Percentiles rank a stretch among this genome's conserved stretches.
Conservation (phyloP, 345 rosid genomes). For the Eucalyptus grandis region DNA sequence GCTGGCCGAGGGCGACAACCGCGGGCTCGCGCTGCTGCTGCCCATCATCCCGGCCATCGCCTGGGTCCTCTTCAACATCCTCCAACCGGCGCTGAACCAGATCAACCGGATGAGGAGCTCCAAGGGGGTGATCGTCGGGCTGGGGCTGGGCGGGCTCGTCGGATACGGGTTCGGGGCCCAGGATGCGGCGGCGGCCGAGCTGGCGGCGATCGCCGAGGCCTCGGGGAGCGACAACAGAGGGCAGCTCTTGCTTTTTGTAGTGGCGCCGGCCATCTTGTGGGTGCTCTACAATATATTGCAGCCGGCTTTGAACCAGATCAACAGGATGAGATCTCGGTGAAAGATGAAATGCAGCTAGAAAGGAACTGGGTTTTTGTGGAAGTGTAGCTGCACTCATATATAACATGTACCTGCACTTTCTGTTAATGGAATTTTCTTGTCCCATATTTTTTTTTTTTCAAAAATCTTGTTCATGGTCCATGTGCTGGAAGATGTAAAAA, state of each 20-base stretch:
- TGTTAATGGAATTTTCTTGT: constrained; percentile 2
- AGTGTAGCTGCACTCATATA: not conserved
- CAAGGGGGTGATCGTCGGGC: constrained; percentile 57
- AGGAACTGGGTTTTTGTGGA: not conserved
- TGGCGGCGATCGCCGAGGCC: constrained; percentile 34
- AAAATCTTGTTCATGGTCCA: not conserved
- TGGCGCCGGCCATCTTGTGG: constrained; percentile 87
- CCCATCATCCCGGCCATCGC: constrained; percentile 79
- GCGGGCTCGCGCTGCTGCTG: constrained; percentile 74
- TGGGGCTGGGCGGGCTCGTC: constrained; percentile 72
- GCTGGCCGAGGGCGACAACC: constrained; percentile 70
- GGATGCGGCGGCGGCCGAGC: constrained; percentile 31
- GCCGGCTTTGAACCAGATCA: constrained; percentile 94
- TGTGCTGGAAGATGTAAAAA: not conserved
- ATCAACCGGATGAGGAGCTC: constrained; percentile 56
- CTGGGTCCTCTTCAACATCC: constrained; percentile 93
- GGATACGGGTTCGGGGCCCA: constrained; percentile 45
- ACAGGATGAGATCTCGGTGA: constrained; percentile 65
- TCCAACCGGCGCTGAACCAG: constrained; percentile 92
- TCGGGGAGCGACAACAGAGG: constrained; percentile 64
- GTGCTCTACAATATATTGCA: constrained; percentile 87
- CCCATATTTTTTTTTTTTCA: not conserved
- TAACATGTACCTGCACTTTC: constrained; percentile 21
- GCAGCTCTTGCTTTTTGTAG: constrained; percentile 65
- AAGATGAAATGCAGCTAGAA: not conserved